Evolutionary conservation across 441 rosid species (phyloP).

Genomic region (Omphalea diandra): DNA sequence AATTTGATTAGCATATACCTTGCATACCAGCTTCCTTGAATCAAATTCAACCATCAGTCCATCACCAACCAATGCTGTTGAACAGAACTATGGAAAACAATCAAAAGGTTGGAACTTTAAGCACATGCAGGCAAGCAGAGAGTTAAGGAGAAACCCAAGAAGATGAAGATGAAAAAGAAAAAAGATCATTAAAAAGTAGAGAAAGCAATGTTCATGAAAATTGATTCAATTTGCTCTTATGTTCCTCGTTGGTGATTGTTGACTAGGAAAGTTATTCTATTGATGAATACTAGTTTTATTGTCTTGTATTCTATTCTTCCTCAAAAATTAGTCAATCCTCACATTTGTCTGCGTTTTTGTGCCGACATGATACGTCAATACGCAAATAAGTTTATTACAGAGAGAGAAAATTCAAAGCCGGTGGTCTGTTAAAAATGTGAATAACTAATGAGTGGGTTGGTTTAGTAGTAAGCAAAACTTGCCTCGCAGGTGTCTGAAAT

Average conservation of each 20-base stretch:
- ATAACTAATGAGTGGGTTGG: not conserved
- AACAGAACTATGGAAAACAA: not conserved
- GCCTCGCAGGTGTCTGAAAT: too few relatives aligned
- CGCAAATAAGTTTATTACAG: not conserved
- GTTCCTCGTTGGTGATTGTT: slow-evolving; percentile 34
- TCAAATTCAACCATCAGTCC: slow-evolving; percentile 15
- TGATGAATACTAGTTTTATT: not conserved
- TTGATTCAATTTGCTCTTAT: slow-evolving; percentile 16
- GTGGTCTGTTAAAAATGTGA: too few relatives aligned
- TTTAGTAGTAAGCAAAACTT: too few relatives aligned
- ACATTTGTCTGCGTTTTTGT: not conserved
- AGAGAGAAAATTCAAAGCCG: not conserved
- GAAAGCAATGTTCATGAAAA: not conserved
- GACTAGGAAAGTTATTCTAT: slow-evolving; percentile 24
- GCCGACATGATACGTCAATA: not conserved
- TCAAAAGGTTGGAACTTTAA: not conserved
- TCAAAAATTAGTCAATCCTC: not conserved
- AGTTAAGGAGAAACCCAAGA: not conserved
- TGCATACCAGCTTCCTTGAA: slow-evolving; percentile 7
- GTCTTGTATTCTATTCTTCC: not conserved
- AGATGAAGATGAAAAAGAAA: slow-evolving; percentile 3
- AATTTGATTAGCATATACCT: slow-evolving; percentile 14
- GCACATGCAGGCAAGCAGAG: slow-evolving; percentile 20
- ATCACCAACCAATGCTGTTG: slow-evolving; percentile 14
- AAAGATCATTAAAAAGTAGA: not conserved